Evolutionary conservation across 805 yeast genomes (phyloP), one percentile per base, ranked within the genome.

Genomic region (Clavispora vitiphila): DNA sequence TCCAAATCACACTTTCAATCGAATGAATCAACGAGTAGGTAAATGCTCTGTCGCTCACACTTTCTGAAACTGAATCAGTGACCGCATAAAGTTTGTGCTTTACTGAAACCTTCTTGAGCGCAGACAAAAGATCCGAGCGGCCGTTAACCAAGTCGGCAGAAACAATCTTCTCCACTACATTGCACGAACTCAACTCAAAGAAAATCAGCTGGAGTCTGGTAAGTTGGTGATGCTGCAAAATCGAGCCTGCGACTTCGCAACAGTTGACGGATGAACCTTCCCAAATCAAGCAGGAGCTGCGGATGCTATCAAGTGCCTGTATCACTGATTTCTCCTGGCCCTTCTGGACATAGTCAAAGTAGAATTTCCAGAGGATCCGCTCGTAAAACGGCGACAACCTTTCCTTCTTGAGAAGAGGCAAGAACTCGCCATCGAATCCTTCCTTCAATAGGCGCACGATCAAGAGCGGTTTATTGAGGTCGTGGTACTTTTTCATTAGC

Each of bases 291-390:
- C 62, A 55, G 9, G 62, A 49, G n/a, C 64, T 53, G 35, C 53
- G 51, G 27, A 60, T 26, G 10, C 48, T 46, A 39, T 53, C 40
- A 12, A 68, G 44, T 16, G 37, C 27, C 12, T 42, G 38, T 5
- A 69, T 57, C 30, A 51, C 60, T 43, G 57, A 43, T 9, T 42
- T 12, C 47, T 60, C 65, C 18, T 56, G 50, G 27, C 39, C 47
- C 18, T 48, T 47, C 24, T 43, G 48, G 34, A 57, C 44, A 43
- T 64, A 67, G 32, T 67, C 69, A 41, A 65, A 65, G 43, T 63
- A 56, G 46, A 64, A 69, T 43, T 64, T 64, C 74, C 74, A 69
- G 10, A 67, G 56, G 1, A 67, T 63, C 20, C 73, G 44, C 47
- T 69, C 73, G 50, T 67, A 67, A 38, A 65, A 67, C 11, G 68